Conservation (phyloP, 768 basidiomycete species). For the Tricholoma saponaceum region DNA sequence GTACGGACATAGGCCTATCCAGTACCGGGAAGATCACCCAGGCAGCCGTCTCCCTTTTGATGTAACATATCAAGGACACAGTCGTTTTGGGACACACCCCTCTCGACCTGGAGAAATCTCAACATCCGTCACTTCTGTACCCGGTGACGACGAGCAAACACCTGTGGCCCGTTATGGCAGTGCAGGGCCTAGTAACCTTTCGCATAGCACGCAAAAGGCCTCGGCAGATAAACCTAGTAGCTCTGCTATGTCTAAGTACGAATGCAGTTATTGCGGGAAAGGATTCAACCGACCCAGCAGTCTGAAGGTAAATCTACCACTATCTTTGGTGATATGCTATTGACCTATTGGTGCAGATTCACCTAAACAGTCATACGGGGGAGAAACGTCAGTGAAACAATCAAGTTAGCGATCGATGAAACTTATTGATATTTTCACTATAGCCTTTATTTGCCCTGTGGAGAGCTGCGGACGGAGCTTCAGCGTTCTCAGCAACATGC, state of each 20-base stretch:
- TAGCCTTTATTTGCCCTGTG: slow-evolving; percentile 74
- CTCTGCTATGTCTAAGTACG: slow-evolving; percentile 53
- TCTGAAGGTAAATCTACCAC: slow-evolving; percentile 51
- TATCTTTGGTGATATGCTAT: slow-evolving; percentile 9
- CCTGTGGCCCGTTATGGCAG: slow-evolving; percentile 7
- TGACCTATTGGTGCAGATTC: slow-evolving; percentile 48
- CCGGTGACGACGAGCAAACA: slow-evolving; percentile 13
- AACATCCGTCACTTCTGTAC: not conserved
- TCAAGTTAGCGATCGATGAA: slow-evolving; percentile 5
- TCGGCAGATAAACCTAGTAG: slow-evolving; percentile 10
- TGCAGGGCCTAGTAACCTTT: not conserved
- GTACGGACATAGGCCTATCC: not conserved
- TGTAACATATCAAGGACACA: not conserved
- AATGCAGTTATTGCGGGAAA: slow-evolving; percentile 76
- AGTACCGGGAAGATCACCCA: slow-evolving; percentile 1
- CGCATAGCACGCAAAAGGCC: not conserved
- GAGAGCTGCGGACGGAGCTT: slow-evolving; percentile 77
- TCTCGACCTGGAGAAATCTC: slow-evolving; percentile 9
- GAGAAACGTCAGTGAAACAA: slow-evolving; percentile 64
- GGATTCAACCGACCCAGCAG: slow-evolving; percentile 82
- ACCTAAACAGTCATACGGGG: slow-evolving; percentile 81
- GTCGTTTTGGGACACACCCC: not conserved
- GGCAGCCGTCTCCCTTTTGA: not conserved
- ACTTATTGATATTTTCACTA: slow-evolving; percentile 10
- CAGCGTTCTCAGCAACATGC: slow-evolving; percentile 88